Evolutionary conservation across 1,139 yeast genomes (phyloP).

Genomic region (Zygosaccharomyces pseudobailii): DNA sequence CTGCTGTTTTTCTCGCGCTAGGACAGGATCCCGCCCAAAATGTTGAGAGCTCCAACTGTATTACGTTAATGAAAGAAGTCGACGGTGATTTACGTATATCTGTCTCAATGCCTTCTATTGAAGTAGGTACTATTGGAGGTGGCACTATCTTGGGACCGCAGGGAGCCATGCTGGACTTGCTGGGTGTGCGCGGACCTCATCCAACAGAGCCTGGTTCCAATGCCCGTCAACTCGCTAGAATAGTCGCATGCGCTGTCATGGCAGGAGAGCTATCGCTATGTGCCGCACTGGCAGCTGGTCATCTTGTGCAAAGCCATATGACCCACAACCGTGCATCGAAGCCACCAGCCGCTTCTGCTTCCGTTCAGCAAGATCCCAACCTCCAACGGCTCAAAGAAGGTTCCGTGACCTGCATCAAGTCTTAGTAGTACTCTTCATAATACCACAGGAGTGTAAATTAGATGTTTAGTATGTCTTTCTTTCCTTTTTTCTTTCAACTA

Average conservation of each 20-base stretch:
- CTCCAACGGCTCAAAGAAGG: conserved; percentile 61
- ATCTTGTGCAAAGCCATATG: conserved; percentile 97
- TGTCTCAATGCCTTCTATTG: conserved; percentile 98
- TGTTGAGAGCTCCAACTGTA: conserved; percentile 96
- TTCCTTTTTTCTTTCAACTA: neutral
- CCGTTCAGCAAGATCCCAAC: conserved; percentile 35
- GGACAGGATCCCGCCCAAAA: conserved; percentile 99
- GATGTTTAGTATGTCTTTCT: neutral
- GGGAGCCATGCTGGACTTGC: conserved; percentile 88
- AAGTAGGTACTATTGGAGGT: conserved; percentile 99
- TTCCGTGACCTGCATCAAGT: conserved; percentile 63
- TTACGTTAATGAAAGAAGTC: conserved; percentile 83
- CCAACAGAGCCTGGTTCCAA: conserved; percentile 91
- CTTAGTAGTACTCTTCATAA: conserved; percentile 26
- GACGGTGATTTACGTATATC: conserved; percentile 83
- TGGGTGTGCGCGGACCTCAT: conserved; percentile 96
- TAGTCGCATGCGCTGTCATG: conserved; percentile 90
- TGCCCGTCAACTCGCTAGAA: conserved; percentile 90
- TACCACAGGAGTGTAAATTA: neutral
- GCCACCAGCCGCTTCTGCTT: conserved; percentile 21
- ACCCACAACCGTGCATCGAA: conserved; percentile 67
- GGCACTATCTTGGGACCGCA: conserved; percentile 98
- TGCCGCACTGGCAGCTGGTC: conserved; percentile 90
- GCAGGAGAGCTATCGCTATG: conserved; percentile 89
- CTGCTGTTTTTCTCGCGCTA: conserved; percentile 89